Evolutionary conservation across 768 basidiomycete species (phyloP), one percentile per base, ranked within the genome.

Genomic region (Cystobasidium onofrii): DNA sequence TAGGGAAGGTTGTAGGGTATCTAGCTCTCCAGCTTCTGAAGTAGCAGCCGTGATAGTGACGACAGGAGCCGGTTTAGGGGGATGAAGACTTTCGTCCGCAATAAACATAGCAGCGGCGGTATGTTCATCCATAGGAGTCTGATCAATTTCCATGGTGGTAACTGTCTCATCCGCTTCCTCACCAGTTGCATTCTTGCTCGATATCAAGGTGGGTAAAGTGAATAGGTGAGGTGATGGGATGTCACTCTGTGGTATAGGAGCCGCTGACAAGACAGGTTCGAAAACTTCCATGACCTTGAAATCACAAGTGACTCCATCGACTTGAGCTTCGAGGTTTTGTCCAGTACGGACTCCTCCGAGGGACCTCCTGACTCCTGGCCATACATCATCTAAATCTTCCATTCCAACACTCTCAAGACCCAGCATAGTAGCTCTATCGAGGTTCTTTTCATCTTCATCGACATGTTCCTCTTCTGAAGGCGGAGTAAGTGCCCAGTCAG

Each of bases 401-500:
- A 71, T 60, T 9, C 55, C 69, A 17, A 71, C 69, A 44, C 69
- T 71, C 54, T 71, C 69, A 9, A 55, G 39, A 3, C 69, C 69
- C 18, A 71, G 39, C 27, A 71, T 52, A 44, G 69, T 71, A 29
- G 69, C 69, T n/a, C 69, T 55, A 41, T 71, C 69, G 4, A 71
- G 69, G 25, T 39, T 39, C 55, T 71, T 71, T 34, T 71, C 69
- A 15, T 71, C 69, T 29, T 71, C 69, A 18, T 71, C 69, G 27
- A 61, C 55, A 34, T 57, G 50, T 55, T 71, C 69, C 43, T 71
- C 69, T 27, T 71, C 69, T 10, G 31, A 34, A n/a, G 69, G 69
- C n/a, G 69, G 69, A 6, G 69, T 71, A 31, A 71, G 55, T 9
- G 69, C 69, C 69, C 69, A 71, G 23, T 71, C 69, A 9, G 69